These are phyloP conservation scores for Eleusine coracana DNA, from an alignment of 176 grass and related monocot genomes.

Conservation along the genomic window DNA sequence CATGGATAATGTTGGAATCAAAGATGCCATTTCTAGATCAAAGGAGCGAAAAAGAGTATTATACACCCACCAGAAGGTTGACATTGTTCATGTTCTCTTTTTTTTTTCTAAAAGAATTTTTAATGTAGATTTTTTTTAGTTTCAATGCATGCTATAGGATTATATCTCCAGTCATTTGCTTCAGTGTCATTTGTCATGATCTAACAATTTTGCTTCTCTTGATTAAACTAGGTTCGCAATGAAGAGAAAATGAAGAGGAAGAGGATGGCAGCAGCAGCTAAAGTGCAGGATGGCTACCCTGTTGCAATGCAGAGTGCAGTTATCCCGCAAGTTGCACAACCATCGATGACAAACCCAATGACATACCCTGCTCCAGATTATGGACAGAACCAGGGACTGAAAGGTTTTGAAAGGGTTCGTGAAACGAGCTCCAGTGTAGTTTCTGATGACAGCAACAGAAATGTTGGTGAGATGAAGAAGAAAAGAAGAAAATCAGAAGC, in stretches of 20 bases:
- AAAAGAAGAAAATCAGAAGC: constrained; percentile 65
- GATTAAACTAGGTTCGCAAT: constrained; percentile 61
- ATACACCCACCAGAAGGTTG: constrained; percentile 83
- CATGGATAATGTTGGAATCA: constrained; percentile 99
- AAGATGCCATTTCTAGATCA: constrained; percentile 89
- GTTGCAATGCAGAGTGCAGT: constrained; percentile 49
- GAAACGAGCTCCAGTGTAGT: constrained; percentile 27
- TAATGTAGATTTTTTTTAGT: neutral
- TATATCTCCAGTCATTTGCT: neutral
- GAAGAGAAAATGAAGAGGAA: constrained; percentile 88
- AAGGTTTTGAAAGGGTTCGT: constrained; percentile 49
- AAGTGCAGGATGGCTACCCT: constrained; percentile 46
- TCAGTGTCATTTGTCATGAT: neutral
- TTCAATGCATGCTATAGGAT: neutral
- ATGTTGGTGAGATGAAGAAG: constrained; percentile 58
- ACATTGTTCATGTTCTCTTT: constrained; percentile 4
- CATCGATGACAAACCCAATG: constrained; percentile 35
- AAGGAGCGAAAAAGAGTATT: constrained; percentile 73
- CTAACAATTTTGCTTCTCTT: constrained; percentile 16
- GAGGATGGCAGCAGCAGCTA: constrained; percentile 58
- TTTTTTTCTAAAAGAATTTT: neutral
- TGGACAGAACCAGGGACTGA: constrained; percentile 51
- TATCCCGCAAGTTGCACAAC: constrained; percentile 28
- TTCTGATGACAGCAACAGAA: constrained; percentile 45
- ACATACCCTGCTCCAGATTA: constrained; percentile 49